These are phyloP conservation scores for Colletotrichum destructivum DNA, from an alignment of 2,329 filamentous ascomycete species.

Conservation along the genomic window DNA sequence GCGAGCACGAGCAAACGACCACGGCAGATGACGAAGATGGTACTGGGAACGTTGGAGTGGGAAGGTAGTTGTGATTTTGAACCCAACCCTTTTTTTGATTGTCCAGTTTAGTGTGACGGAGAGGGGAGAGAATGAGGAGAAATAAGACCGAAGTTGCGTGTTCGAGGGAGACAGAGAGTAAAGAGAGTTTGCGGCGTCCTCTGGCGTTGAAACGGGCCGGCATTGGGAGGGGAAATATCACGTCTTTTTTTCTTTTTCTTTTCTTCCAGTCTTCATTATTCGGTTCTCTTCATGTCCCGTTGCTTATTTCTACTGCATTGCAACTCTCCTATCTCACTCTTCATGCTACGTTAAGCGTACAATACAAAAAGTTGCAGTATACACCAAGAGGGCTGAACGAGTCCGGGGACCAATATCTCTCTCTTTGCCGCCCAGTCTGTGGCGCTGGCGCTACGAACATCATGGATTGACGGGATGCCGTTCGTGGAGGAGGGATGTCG, in stretches of 20 bases:
- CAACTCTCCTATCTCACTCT: background rate
- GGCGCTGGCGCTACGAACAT: no score
- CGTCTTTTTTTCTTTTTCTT: background rate
- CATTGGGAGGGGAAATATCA: conserved; percentile 36
- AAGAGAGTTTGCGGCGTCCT: conserved; percentile 33
- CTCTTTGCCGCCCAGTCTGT: no score
- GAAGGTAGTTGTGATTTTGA: background rate
- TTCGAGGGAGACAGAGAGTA: background rate
- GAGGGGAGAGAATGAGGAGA: conserved; percentile 19
- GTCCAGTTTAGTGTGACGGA: background rate
- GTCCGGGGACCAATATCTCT: no score
- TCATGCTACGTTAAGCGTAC: conserved; percentile 8
- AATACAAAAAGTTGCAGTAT: conserved; percentile 28
- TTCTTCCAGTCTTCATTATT: background rate
- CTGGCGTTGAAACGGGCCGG: conserved; percentile 38
- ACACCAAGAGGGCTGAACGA: no score
- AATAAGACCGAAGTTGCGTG: background rate
- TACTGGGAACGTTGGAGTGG: background rate
- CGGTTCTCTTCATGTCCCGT: background rate
- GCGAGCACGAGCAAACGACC: background rate
- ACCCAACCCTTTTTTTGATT: background rate
- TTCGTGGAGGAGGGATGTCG: no score
- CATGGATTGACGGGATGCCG: no score
- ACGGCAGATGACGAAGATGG: background rate
- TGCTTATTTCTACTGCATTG: conserved; percentile 27